phyloP scores from a whole-genome alignment of 768 basidiomycete genomes.

The Lentinula raphanica region DNA sequence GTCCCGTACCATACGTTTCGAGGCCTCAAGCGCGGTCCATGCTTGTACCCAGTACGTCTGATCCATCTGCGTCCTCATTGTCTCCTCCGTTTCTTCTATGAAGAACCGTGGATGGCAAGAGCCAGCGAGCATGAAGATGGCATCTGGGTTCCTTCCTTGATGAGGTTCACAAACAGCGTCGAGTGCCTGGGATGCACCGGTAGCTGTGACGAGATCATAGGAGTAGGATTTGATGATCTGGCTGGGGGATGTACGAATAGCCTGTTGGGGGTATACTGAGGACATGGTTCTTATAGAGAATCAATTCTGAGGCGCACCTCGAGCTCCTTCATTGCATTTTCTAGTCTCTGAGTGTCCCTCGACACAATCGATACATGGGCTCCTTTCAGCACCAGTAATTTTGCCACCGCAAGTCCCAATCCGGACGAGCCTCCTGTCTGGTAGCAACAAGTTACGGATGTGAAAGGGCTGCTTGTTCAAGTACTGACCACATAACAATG shows the following conservation, averaged over 20 bases:
- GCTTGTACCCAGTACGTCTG: slow-evolving; percentile 15
- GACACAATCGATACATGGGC: slow-evolving; percentile 86
- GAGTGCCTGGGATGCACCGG: slow-evolving; percentile 41
- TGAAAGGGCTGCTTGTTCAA: no score
- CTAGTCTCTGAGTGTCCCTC: slow-evolving; percentile 58
- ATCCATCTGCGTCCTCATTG: slow-evolving; percentile 25
- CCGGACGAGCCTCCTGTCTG: slow-evolving; percentile 76
- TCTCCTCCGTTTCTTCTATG: slow-evolving; percentile 42
- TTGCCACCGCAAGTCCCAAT: slow-evolving; percentile 71
- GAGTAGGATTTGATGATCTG: slow-evolving; percentile 50
- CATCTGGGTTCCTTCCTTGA: slow-evolving; percentile 45
- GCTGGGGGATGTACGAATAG: slow-evolving; percentile 31
- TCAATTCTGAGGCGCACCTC: slow-evolving; percentile 52
- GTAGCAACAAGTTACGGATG: neutral
- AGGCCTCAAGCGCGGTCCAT: slow-evolving; percentile 23
- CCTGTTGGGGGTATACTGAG: slow-evolving; percentile 19
- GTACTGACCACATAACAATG: slow-evolving; percentile 4
- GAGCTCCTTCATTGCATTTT: slow-evolving; percentile 52
- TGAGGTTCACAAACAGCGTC: slow-evolving; percentile 37
- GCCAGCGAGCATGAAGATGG: slow-evolving; percentile 61
- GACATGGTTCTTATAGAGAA: no score
- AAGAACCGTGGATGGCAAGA: slow-evolving; percentile 49
- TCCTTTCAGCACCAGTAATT: slow-evolving; percentile 60
- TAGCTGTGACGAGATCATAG: slow-evolving; percentile 40
- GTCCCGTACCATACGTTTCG: slow-evolving; percentile 57